Percentiles rank a stretch among this genome's conserved stretches.
phyloP scores from a whole-genome alignment of 345 rosid species.

The Eucalyptus coolabah region DNA sequence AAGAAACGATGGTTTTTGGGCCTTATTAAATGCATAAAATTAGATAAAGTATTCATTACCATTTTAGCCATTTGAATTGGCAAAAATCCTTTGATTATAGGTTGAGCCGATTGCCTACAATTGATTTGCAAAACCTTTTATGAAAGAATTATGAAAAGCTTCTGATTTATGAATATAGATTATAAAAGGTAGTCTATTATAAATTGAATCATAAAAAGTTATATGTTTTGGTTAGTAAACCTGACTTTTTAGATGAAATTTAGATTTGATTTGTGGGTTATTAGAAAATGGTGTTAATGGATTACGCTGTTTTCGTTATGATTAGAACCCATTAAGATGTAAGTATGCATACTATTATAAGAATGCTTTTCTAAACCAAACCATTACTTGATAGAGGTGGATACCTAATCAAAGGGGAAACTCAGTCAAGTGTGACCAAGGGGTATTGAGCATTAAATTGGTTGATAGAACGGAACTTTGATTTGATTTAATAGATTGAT shows the following conservation, averaged over 20 bases:
- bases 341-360: neutral
- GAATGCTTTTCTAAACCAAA: too few relatives aligned
- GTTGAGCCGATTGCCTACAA: too few relatives aligned
- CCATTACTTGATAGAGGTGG: too few relatives aligned
- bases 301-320: neutral
- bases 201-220: neutral
- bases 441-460: neutral
- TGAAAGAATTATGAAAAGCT: too few relatives aligned
- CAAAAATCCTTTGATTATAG: neutral
- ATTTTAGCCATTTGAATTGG: neutral
- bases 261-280: neutral
- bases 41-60: neutral
- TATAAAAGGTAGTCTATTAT: neutral
- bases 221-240: neutral
- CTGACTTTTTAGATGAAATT: too few relatives aligned
- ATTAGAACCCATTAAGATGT: neutral
- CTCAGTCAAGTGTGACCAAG: neutral
- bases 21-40: neutral
- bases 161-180: neutral
- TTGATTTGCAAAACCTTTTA: neutral
- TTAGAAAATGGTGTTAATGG: neutral
- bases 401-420: too few relatives aligned
- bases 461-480: too few relatives aligned
- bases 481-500: too few relatives aligned
- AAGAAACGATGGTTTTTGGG: neutral